These are phyloP conservation scores for Achaetomium macrosporum DNA, from an alignment of 2,329 filamentous ascomycete species.

Conservation along the genomic window DNA sequence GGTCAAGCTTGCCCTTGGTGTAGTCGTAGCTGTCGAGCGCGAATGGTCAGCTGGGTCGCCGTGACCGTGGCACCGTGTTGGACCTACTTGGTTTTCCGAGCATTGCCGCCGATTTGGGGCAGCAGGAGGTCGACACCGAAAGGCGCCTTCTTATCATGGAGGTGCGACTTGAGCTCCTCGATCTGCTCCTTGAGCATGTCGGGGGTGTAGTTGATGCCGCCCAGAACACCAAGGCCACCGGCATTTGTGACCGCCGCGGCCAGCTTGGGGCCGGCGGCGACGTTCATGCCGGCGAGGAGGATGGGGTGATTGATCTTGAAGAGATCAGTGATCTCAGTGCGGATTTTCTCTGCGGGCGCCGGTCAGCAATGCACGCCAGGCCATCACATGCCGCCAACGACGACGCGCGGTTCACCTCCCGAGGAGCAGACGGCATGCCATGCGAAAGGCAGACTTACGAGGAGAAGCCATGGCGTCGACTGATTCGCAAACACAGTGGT, in stretches of 20 bases:
- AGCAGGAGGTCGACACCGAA: conserved; percentile 93
- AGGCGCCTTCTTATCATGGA: conserved; percentile 85
- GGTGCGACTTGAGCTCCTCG: conserved; percentile 81
- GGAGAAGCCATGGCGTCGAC: conserved; percentile 64
- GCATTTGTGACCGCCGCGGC: conserved; percentile 96
- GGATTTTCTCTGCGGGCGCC: conserved; percentile 65
- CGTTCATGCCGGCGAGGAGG: conserved; percentile 97
- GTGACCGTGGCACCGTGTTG: not conserved
- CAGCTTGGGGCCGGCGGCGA: conserved; percentile 91
- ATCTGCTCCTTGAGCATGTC: conserved; percentile 97
- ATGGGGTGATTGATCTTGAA: conserved; percentile 97
- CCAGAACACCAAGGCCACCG: conserved; percentile 92
- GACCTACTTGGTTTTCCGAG: conserved; percentile 81
- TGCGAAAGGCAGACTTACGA: conserved; percentile 50
- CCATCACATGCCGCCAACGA: not conserved
- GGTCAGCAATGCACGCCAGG: conserved; percentile 1
- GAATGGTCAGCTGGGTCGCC: conserved; percentile 1
- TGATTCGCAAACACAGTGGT: conserved; percentile 11
- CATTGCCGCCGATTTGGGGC: conserved; percentile 88
- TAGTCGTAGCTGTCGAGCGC: conserved; percentile 77
- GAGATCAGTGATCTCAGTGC: conserved; percentile 88
- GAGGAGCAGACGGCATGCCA: conserved; percentile 19
- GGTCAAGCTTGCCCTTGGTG: conserved; percentile 95
- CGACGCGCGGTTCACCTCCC: not conserved
- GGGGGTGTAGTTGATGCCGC: conserved; percentile 91